These are phyloP conservation scores for Flueggea neowawraea DNA, from an alignment of 441 rosid genomes.

Conservation along the genomic window DNA sequence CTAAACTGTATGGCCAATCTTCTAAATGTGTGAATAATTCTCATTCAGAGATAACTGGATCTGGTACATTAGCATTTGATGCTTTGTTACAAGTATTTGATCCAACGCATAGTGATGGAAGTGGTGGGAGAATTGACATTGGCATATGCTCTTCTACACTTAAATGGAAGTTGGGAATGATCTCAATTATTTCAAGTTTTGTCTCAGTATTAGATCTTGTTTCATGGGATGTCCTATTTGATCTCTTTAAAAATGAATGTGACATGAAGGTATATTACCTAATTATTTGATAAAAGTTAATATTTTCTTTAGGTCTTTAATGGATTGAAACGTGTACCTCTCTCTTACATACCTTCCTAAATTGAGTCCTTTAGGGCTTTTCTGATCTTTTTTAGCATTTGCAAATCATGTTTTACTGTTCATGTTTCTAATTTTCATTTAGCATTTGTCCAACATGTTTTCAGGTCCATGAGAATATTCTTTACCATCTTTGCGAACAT, in stretches of 20 bases:
- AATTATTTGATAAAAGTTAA: not conserved
- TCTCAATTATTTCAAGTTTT: constrained; percentile 71
- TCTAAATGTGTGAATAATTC: constrained; percentile 39
- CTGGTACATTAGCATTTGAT: too few species aligned
- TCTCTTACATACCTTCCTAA: too few species aligned
- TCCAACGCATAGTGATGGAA: too few species aligned
- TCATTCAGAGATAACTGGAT: constrained; percentile 30
- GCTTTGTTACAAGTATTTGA: too few species aligned
- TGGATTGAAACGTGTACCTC: too few species aligned
- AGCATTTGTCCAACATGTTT: constrained; percentile 3
- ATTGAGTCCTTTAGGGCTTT: too few species aligned
- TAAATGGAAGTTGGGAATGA: constrained; percentile 85
- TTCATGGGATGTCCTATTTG: constrained; percentile 77
- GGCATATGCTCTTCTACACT: constrained; percentile 42
- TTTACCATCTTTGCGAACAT: constrained; percentile 61
- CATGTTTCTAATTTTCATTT: too few species aligned
- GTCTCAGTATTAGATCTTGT: constrained; percentile 45
- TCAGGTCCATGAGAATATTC: constrained; percentile 68
- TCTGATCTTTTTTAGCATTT: too few species aligned
- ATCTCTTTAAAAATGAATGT: constrained; percentile 57
- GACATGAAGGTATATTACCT: constrained; percentile 56
- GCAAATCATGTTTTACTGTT: too few species aligned
- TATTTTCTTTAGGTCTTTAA: not conserved
- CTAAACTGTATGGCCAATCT: constrained; percentile 50
- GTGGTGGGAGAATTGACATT: too few species aligned